Evolutionary conservation across 768 basidiomycete genomes (phyloP), one percentile per base, ranked within the genome.

Genomic region (Phylloporus sp.): DNA sequence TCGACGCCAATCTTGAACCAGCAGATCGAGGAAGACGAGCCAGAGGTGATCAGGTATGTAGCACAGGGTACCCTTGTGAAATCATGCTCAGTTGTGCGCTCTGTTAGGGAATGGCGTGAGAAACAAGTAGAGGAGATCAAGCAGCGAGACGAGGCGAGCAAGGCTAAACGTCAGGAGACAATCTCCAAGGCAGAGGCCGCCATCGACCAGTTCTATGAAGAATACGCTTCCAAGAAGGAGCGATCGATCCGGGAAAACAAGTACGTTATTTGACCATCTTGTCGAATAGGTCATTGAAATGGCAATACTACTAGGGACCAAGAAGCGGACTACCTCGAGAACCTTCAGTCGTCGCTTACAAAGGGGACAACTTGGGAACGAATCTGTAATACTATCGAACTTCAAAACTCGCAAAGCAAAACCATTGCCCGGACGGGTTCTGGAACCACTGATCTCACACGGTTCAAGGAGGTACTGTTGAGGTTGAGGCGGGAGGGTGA

Each of bases 381-480:
- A 32, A 95, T 99, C 64, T 88, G 86, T 65, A 84, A 84, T 24
- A 71, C 85, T 45, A 72, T 97, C 55, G 91, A 95, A 59, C 78
- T 99, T 32, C 84, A 95, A 69, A 97, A 98, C 68, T 97, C 94
- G 49, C 93, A 98, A 71, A 94, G 91, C 77, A 99, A 98, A 76
- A 97, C 94, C 5, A 77, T 92, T 60, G 86, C 94, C 16, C 82
- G 93, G 40, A 81, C 88, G 28, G 91, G 91, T 13, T 74, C 90
- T 11, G 88, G 88, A 6, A 93, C 94, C 32, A 93, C 90, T 3
- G 95, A 99, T 63, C 76, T 98, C 32, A 73, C 84, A 39, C 78
- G 95, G 53, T 91, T 90, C 78, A 95, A 93, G 72, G 95, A 99
- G 66, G 88, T 98, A 40, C 73, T 99, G 48, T 71, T 99, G 62